Conservation (phyloP, 2,329 filamentous ascomycete genomes). For the Diaporthe amygdali region DNA sequence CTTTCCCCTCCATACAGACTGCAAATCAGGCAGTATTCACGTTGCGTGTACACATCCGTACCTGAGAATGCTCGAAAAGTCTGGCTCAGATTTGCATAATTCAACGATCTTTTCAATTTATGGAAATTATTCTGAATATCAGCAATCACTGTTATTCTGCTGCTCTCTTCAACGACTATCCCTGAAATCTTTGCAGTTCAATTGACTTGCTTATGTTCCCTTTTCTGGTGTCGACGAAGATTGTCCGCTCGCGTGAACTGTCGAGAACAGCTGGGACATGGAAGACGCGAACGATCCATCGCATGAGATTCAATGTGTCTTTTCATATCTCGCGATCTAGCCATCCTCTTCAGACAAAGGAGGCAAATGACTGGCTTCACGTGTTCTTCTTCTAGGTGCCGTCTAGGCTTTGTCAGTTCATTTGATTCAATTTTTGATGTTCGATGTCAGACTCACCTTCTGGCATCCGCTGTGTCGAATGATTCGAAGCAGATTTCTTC, state of each 20-base stretch:
- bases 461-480: not conserved
- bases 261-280: not conserved
- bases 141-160: not conserved
- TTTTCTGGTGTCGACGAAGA: not conserved
- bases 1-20: not conserved
- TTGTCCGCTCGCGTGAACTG: not conserved
- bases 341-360: not conserved
- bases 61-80: not conserved
- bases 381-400: not conserved
- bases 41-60: not conserved
- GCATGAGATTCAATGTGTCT: not conserved
- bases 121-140: not conserved
- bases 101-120: not conserved
- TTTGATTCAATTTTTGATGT: not conserved
- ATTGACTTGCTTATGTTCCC: not conserved
- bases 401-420: not conserved
- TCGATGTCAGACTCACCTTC: not conserved
- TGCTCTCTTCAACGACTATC: too few species aligned
- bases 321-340: not conserved
- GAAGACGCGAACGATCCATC: not conserved
- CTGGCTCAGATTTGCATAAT: not conserved
- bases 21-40: not conserved
- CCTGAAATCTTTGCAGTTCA: not conserved
- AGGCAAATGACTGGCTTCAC: not conserved
- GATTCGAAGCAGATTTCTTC: rapidly evolving